Conservation (phyloP, 331 rosid genomes). For the Quercus lobata region DNA sequence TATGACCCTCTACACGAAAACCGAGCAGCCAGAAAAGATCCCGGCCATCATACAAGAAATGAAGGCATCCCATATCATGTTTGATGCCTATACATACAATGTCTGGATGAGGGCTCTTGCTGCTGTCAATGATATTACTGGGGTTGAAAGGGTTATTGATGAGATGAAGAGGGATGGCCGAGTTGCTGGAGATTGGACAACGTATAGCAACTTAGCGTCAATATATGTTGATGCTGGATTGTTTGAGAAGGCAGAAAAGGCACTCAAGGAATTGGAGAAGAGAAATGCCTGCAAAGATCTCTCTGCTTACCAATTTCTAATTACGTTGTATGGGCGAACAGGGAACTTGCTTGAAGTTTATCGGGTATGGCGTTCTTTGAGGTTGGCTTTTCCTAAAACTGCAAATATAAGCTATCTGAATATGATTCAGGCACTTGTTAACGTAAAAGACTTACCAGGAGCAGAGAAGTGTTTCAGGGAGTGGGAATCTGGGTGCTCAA, state of each 20-base stretch:
- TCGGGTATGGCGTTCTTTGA: constrained; percentile 86
- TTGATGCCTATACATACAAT: constrained; percentile 68
- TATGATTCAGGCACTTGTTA: constrained; percentile 72
- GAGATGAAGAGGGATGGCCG: constrained; percentile 89
- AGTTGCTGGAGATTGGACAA: constrained; percentile 80
- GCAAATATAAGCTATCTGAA: constrained; percentile 83
- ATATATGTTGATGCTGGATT: constrained; percentile 64
- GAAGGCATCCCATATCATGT: constrained; percentile 56
- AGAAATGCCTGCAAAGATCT: constrained; percentile 51
- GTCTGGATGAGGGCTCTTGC: constrained; percentile 94
- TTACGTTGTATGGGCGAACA: constrained; percentile 70
- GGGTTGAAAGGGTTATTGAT: constrained; percentile 79
- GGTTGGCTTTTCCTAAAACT: constrained; percentile 78
- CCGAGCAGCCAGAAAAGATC: constrained; percentile 54
- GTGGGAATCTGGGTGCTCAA: constrained; percentile 60
- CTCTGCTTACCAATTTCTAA: constrained; percentile 74
- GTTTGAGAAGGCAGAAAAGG: constrained; percentile 65
- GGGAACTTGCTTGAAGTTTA: constrained; percentile 68
- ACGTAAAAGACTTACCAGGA: constrained; percentile 79
- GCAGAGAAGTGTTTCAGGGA: constrained; percentile 87
- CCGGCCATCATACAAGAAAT: constrained; percentile 66
- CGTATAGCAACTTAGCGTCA: constrained; percentile 84
- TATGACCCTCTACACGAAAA: constrained; percentile 77
- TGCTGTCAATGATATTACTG: constrained; percentile 63
- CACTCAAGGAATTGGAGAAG: constrained; percentile 86